A percentile compares a stretch with the other conserved stretches of the same genome.
Conservation (phyloP, 257 asterid species). For the Solanum microdontum region DNA sequence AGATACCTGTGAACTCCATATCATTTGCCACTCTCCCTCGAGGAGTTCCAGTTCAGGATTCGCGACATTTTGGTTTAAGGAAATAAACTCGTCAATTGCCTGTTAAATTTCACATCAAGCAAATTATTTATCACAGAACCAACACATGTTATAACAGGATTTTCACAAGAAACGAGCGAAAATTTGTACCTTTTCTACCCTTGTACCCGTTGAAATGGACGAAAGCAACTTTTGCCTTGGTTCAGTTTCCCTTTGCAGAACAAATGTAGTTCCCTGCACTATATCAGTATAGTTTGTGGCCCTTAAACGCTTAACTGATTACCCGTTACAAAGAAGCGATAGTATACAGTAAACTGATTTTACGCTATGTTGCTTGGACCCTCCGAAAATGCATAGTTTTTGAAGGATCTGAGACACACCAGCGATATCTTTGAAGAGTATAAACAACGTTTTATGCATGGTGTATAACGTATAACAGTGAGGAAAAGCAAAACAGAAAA, state of each 20-base stretch:
- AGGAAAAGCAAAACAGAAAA: background rate
- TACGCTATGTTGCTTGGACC: background rate
- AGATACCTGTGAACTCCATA: constrained; percentile 91
- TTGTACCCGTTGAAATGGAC: constrained; percentile 41
- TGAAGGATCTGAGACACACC: background rate
- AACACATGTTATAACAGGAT: background rate
- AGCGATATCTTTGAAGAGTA: background rate
- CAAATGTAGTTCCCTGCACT: constrained; percentile 99
- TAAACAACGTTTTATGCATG: background rate
- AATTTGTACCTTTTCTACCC: constrained; percentile 48
- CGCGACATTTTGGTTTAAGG: constrained; percentile 18
- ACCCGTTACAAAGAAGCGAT: background rate
- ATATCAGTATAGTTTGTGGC: constrained; percentile 18
- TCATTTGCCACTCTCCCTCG: constrained; percentile 87
- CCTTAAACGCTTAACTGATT: background rate
- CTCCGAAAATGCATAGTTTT: background rate
- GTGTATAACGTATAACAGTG: background rate
- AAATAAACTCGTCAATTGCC: constrained; percentile 59
- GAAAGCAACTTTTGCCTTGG: constrained; percentile 65
- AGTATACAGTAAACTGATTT: background rate
- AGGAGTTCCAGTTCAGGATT: constrained; percentile 46
- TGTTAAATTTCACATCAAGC: constrained; percentile 12
- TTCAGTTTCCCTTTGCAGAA: constrained; percentile 82
- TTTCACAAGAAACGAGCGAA: background rate
- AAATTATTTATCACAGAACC: background rate